phyloP scores from a whole-genome alignment of 108 stramenopile species.

The Cyclotella choctawhatcheeana region DNA sequence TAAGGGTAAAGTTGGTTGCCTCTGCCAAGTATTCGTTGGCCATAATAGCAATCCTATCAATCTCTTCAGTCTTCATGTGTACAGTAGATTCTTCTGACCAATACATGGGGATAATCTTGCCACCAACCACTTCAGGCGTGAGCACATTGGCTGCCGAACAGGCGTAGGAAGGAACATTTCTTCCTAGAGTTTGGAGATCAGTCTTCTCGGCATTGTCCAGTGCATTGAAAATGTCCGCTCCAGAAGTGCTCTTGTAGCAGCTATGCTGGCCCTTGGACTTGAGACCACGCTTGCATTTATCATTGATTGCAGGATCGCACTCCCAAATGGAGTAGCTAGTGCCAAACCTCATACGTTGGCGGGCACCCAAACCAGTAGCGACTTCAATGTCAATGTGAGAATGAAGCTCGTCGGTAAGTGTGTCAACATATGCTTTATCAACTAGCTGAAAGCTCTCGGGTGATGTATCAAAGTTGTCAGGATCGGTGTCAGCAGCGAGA shows the following conservation, averaged over 20 bases:
- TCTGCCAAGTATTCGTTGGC: constrained; percentile 23
- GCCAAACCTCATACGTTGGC: constrained; percentile 52
- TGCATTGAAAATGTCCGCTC: constrained; percentile 20
- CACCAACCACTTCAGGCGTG: constrained; percentile 56
- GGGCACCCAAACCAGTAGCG: constrained; percentile 52
- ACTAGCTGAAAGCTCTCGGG: constrained; percentile 48
- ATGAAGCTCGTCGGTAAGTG: constrained; percentile 25
- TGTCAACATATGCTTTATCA: constrained; percentile 32
- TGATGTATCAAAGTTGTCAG: constrained; percentile 33
- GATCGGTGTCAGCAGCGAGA: constrained; percentile 35
- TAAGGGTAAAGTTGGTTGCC: constrained; percentile 23
- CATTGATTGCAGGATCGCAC: constrained; percentile 54
- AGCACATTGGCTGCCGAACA: constrained; percentile 60
- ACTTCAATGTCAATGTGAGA: constrained; percentile 60
- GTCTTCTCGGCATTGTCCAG: constrained; percentile 23
- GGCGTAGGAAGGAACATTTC: constrained; percentile 38
- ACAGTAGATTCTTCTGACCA: constrained; percentile 46
- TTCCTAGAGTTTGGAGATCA: constrained; percentile 38
- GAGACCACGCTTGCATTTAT: constrained; percentile 42
- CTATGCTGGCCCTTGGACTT: constrained; percentile 22
- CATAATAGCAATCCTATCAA: constrained; percentile 33
- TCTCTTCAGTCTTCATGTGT: constrained; percentile 40
- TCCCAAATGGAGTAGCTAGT: constrained; percentile 65
- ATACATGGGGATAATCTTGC: constrained; percentile 46
- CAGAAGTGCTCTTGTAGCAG: constrained; percentile 44